These are phyloP conservation scores for Phytophthora melonis DNA, from an alignment of 352 stramenopile genomes.

Conservation along the genomic window DNA sequence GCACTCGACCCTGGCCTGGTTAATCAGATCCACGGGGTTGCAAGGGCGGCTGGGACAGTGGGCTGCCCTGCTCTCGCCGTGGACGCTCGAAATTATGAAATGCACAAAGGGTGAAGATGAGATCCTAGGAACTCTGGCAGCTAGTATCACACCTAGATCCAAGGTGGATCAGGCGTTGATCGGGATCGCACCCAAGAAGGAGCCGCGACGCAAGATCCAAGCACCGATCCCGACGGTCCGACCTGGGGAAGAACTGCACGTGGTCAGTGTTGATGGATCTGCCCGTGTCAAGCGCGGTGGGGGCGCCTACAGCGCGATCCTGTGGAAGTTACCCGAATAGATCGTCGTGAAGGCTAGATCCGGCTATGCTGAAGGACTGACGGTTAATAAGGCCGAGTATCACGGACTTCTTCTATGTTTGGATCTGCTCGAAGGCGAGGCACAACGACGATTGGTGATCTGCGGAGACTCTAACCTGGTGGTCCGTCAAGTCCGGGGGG, in stretches of 20 bases:
- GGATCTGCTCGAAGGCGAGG: background rate
- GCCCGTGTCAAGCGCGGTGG: background rate
- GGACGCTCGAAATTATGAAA: background rate
- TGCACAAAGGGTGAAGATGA: background rate
- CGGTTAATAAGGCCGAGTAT: conserved; percentile 5
- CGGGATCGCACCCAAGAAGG: background rate
- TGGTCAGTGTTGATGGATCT: conserved; percentile 9
- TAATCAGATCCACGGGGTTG: conserved; percentile 1
- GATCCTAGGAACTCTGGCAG: background rate
- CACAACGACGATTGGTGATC: background rate
- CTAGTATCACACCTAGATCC: background rate
- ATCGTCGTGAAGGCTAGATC: background rate
- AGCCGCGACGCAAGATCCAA: background rate
- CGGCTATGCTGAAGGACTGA: background rate
- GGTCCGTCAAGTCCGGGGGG: conserved; percentile 9
- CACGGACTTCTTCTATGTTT: background rate
- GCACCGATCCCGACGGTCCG: background rate
- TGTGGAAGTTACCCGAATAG: background rate
- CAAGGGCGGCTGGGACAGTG: conserved; percentile 3
- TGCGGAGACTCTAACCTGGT: conserved; percentile 3
- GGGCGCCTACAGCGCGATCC: conserved; percentile 4
- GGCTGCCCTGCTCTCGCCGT: background rate
- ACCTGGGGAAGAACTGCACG: background rate
- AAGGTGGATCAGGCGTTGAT: background rate
- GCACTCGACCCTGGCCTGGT: conserved; percentile 7